A percentile compares a stretch with the other conserved stretches of the same genome.
phyloP scores from a whole-genome alignment of 139 green algal species.

The Picochlorum costavermella region DNA sequence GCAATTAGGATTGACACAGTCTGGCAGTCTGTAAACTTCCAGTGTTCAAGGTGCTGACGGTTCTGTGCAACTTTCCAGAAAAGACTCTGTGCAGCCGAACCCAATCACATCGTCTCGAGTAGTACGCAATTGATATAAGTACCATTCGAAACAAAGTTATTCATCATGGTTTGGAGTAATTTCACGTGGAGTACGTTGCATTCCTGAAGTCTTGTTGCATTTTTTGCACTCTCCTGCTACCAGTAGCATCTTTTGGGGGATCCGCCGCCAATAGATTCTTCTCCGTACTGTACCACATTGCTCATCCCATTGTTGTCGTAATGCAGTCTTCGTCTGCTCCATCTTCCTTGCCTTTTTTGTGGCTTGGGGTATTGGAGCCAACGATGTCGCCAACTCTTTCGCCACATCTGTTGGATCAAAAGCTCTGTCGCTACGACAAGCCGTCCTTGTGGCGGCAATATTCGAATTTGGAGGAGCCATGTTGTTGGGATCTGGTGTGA shows the following conservation, averaged over 20 bases:
- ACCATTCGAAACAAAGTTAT: not conserved
- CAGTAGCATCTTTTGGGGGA: no score
- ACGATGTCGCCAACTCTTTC: slow-evolving; percentile 25
- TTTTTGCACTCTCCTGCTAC: no score
- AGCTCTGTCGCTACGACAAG: slow-evolving; percentile 26
- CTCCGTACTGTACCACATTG: no score
- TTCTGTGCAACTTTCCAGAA: no score
- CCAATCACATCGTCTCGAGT: not conserved
- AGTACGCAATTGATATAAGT: not conserved
- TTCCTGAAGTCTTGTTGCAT: no score
- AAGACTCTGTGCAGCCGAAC: no score
- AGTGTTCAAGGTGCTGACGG: no score
- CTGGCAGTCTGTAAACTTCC: no score
- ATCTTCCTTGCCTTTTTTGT: slow-evolving; percentile 24
- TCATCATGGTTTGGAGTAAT: not conserved
- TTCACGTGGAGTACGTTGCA: slow-evolving; percentile 2
- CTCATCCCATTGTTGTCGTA: not conserved
- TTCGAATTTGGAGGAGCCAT: slow-evolving; percentile 31
- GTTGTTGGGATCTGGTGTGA: slow-evolving; percentile 41
- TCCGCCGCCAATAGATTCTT: no score
- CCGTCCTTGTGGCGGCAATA: slow-evolving; percentile 26
- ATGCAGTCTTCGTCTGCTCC: slow-evolving; percentile 23
- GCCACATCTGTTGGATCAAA: slow-evolving; percentile 19
- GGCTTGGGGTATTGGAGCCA: slow-evolving; percentile 28
- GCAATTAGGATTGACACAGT: no score